phyloP scores from a whole-genome alignment of 108 stramenopile genomes.

The Mediolabrus comicus region DNA sequence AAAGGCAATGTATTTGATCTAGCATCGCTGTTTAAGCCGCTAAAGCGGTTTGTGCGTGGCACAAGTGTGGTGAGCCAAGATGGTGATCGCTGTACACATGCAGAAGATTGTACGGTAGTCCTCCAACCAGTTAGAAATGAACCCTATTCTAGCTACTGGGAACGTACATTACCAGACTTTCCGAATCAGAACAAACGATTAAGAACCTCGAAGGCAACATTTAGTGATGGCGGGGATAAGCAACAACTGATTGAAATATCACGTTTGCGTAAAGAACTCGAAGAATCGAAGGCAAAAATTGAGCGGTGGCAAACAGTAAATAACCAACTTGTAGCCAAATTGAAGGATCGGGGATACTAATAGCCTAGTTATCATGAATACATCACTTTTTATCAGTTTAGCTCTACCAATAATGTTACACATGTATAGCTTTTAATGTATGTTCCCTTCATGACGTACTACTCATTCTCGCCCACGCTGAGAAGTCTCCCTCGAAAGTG shows the following conservation, averaged over 20 bases:
- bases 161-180: background rate
- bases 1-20: constrained; percentile 1
- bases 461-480: constrained; percentile 3
- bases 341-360: background rate
- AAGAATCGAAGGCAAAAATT: constrained; percentile 45
- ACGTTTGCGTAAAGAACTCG: constrained; percentile 51
- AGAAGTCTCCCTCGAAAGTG: constrained; percentile 10
- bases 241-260: constrained; percentile 38
- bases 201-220: background rate
- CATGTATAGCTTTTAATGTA: background rate
- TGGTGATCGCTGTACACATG: background rate
- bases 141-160: constrained; percentile 6
- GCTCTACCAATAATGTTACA: background rate
- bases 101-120: constrained; percentile 15
- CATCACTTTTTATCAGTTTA: background rate
- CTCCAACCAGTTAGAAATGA: constrained; percentile 29
- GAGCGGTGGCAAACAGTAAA: constrained; percentile 75
- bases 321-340: constrained; percentile 60
- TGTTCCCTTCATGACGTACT: background rate
- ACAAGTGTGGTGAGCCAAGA: constrained; percentile 19
- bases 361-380: background rate
- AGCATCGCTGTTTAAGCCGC: constrained; percentile 25
- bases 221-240: background rate
- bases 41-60: constrained; percentile 37
- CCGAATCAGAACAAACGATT: background rate